phyloP scores from a whole-genome alignment of 768 basidiomycete genomes.

The Trametes sanguinea region DNA sequence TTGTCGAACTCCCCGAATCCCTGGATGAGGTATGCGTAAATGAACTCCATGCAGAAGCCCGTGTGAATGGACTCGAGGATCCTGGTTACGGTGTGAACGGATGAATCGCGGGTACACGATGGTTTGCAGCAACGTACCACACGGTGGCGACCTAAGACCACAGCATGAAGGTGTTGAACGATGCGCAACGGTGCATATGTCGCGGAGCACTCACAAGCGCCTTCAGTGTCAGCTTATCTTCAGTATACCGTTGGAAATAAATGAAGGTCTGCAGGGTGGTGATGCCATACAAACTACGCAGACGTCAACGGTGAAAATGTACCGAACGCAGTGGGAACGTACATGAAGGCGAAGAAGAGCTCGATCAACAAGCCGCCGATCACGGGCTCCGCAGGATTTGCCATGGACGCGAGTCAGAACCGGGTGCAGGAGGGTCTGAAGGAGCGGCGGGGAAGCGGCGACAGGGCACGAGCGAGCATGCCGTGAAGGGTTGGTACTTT shows the following conservation, averaged over 20 bases:
- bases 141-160: constrained; percentile 1
- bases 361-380: constrained; percentile 20
- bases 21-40: constrained; percentile 14
- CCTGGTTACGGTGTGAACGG: constrained; percentile 6
- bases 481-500: not conserved
- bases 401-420: constrained; percentile 5
- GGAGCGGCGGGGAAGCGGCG: not conserved
- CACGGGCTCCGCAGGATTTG: constrained; percentile 10
- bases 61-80: constrained; percentile 19
- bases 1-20: constrained; percentile 9
- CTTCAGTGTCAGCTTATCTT: constrained; percentile 10
- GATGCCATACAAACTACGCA: constrained; percentile 16
- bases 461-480: not conserved
- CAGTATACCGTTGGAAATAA: constrained; percentile 18
- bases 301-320: not conserved
- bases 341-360: constrained; percentile 22
- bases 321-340: not conserved
- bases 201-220: not conserved
- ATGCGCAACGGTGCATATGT: too few relatives aligned
- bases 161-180: not conserved
- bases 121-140: not conserved
- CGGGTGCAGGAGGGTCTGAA: not conserved
- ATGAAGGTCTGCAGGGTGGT: constrained; percentile 20
- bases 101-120: not conserved
- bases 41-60: constrained; percentile 20